Base-by-base conservation (phyloP, 805 yeast genomes). In the fission yeast (Schizosaccharomyces pombe) region DNA sequence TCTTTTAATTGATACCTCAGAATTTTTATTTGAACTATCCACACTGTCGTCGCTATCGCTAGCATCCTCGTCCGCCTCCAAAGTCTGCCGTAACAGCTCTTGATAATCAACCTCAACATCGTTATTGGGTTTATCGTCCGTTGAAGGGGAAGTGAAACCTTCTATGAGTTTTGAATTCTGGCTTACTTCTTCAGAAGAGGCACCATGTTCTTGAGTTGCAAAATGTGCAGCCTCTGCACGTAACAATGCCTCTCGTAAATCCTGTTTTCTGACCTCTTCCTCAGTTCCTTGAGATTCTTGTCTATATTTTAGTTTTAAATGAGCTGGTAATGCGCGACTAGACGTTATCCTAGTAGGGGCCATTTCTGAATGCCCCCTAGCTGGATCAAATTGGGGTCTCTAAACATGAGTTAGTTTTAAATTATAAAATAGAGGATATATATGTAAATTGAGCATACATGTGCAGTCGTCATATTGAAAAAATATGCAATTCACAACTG, bases 321-420 rank as follows among this genome's bases (percentile, higher is more conserved):
- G 80, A 1, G 76, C 77, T 0, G 82, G 78, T 9, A 75, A 65
- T 49, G 72, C 66, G 52, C 80, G 67, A 9, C 77, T 69, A 60
- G 78, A 82, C 28, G 68, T 67, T 8, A 74, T 76, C 2, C 72
- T 60, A 0, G 80, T 75, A 3, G 66, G 64, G 6, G 68, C 63
- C 56, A 64, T 60, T 55, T 67, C 68, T 52, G 68, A 67, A 53
- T 75, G 76, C 54, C 79, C 79, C 60, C 76, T 71, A 19, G 82
- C 81, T 52, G 75, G 75, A 58, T 79, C 84, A 58, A 79, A 71
- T 5, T 82, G 79, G 0, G 84, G 83, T 62, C 81, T 72, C 61
- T 78, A 22, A 9, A 43, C 19, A 8, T 8, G 4, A 22, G n/a
- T 16, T 43, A 43, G 49, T 24, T 1, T 9, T 16, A 14, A 43